Conservation (phyloP, 345 rosid species). For the Acer negundo region DNA sequence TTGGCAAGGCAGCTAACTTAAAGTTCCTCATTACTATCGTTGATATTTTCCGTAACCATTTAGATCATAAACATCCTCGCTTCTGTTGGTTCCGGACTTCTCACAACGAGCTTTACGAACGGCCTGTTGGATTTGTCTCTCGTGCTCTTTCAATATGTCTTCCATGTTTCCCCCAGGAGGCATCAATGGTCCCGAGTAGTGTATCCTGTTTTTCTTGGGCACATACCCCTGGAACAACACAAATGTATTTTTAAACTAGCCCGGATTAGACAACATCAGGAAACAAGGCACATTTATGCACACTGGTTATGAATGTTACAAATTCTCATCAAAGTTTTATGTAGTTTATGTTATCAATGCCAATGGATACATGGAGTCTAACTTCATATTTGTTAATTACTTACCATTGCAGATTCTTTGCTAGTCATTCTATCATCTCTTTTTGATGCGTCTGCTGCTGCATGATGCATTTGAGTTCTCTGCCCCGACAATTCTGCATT, state of each 20-base stretch:
- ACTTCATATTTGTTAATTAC: background rate
- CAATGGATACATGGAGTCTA: too few relatives aligned
- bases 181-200: conserved; percentile 90
- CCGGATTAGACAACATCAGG: background rate
- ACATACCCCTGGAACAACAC: conserved; percentile 53
- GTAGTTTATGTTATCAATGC: too few relatives aligned
- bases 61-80: conserved; percentile 27
- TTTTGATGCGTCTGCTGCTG: conserved; percentile 34
- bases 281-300: too few relatives aligned
- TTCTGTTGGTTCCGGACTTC: conserved; percentile 50
- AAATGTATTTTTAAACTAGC: background rate
- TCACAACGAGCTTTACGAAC: conserved; percentile 79
- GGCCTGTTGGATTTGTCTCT: conserved; percentile 88
- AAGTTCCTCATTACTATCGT: conserved; percentile 15
- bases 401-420: conserved; percentile 47
- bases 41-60: conserved; percentile 28
- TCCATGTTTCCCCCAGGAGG: conserved; percentile 90
- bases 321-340: background rate
- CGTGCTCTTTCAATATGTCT: conserved; percentile 85
- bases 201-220: conserved; percentile 70
- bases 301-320: background rate
- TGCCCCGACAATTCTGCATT: conserved; percentile 35
- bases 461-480: conserved; percentile 31
- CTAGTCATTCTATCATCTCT: conserved; percentile 26
- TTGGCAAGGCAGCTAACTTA: background rate